phyloP scores from a whole-genome alignment of 495 filamentous ascomycete genomes.

The Lineolata rhizophorae region DNA sequence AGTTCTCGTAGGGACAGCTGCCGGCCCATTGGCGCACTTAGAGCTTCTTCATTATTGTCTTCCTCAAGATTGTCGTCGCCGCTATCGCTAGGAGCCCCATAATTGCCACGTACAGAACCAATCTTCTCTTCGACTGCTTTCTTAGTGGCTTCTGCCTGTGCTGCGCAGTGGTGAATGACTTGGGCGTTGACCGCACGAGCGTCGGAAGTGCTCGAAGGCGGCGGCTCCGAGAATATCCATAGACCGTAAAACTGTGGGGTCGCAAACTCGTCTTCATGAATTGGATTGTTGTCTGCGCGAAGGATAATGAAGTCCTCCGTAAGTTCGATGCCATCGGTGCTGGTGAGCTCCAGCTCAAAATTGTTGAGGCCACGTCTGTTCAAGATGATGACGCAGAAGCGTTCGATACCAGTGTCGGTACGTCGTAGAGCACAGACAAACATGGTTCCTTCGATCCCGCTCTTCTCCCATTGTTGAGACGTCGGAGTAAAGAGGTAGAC shows the following conservation, averaged over 20 bases:
- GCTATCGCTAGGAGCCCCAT: too few relatives aligned
- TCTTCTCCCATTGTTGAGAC: constrained; percentile 51
- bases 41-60: not conserved
- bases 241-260: constrained; percentile 29
- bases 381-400: constrained; percentile 36
- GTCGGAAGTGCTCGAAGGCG: constrained; percentile 30
- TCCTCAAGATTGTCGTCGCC: too few relatives aligned
- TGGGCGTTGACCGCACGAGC: constrained; percentile 26
- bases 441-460: constrained; percentile 53
- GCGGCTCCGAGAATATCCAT: constrained; percentile 40
- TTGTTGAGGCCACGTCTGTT: constrained; percentile 39
- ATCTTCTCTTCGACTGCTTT: constrained; percentile 16
- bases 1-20: constrained; percentile 31
- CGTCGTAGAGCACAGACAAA: constrained; percentile 46
- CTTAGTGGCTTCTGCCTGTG: constrained; percentile 18
- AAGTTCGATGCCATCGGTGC: constrained; percentile 6
- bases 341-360: constrained; percentile 28
- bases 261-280: constrained; percentile 19
- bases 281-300: constrained; percentile 14
- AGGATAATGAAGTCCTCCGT: constrained; percentile 40
- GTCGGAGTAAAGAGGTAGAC: constrained; percentile 51
- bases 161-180: constrained; percentile 31
- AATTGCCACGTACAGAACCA: too few relatives aligned
- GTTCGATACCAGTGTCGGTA: constrained; percentile 19
- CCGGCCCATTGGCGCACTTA: constrained; percentile 25